phyloP scores from a whole-genome alignment of 306 rosid species.

The Adenanthera pavonina region DNA sequence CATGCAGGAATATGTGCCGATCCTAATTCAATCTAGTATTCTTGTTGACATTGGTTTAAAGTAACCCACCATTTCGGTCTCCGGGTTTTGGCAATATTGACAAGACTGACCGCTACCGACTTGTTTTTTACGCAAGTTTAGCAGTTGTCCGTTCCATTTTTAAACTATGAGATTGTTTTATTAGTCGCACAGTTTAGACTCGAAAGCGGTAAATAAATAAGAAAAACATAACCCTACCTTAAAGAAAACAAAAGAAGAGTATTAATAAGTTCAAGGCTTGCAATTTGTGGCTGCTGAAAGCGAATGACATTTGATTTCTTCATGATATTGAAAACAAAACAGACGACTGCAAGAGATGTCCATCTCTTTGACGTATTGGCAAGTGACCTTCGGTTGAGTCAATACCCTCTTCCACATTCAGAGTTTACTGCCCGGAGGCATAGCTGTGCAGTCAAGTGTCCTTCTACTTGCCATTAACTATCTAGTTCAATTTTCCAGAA shows the following conservation, averaged over 20 bases:
- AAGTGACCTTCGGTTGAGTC: slow-evolving; percentile 9
- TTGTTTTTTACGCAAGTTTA: background rate
- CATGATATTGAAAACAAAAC: background rate
- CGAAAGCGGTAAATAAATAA: background rate
- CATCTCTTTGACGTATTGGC: slow-evolving; percentile 9
- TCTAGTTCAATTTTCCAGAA: background rate
- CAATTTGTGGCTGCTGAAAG: slow-evolving; percentile 27
- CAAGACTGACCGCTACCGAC: background rate
- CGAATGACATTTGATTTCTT: slow-evolving; percentile 13
- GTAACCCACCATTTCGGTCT: background rate
- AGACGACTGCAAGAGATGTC: too few relatives aligned
- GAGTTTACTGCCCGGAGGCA: background rate
- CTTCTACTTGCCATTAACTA: background rate
- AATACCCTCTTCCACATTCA: background rate
- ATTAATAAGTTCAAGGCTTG: slow-evolving; percentile 32
- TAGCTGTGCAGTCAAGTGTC: slow-evolving; percentile 16
- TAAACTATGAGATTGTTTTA: too few relatives aligned
- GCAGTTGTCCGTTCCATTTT: background rate
- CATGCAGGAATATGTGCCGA: background rate
- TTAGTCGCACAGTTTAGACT: too few relatives aligned
- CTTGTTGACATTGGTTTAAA: background rate
- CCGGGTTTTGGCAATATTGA: background rate
- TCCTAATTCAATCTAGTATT: background rate
- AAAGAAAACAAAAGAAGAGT: too few relatives aligned
- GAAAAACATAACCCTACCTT: background rate